Evolutionary conservation across 345 rosid genomes (phyloP), one percentile per base, ranked within the genome.

Genomic region (Syzygium grande): DNA sequence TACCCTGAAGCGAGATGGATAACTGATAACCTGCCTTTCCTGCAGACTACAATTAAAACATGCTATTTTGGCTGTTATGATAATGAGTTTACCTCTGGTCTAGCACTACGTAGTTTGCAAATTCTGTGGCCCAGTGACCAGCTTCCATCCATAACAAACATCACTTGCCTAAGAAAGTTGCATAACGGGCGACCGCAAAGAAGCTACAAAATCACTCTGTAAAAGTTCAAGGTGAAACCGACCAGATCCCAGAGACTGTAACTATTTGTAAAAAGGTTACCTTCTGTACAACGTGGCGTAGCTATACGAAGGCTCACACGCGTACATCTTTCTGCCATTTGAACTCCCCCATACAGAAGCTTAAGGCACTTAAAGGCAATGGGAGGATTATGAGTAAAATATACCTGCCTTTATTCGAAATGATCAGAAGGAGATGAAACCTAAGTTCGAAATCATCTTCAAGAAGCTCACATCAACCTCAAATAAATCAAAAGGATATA

Each of bases 261-360:
- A 73, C 80, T 73, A 73, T 73, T 38, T 19, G 80, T 19, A 34
- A 49, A 73, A 73, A 34, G 80, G 80, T 73, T 73, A 73, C 49
- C 80, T 73, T 73, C 80, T 4, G 4, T 73, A 73, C 49, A 73
- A 73, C 7, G 80, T 34, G 51, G 77, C 56, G 86, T 59, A 84
- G 80, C 90, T 92, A 90, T 59, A 84, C 14, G 9, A 53, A 52
- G 59, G 86, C 58, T 29, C 86, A 84, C 86, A 84, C 10, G 17
- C 27, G 10, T 84, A 49, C 17, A 2, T 54, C 86, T 51, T 30
- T 84, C 86, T 52, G 55, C 86, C 51, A 27, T 56, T 84, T 53
- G 38, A 73, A 73, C 49, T 73, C 49, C 46, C 80, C 80, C 80
- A 19, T 22, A 73, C 80, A 73, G 80, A 73, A 73, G 43, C 49